These are phyloP conservation scores for Pythium guiyangense DNA, from an alignment of 352 stramenopile species.

Conservation along the genomic window DNA sequence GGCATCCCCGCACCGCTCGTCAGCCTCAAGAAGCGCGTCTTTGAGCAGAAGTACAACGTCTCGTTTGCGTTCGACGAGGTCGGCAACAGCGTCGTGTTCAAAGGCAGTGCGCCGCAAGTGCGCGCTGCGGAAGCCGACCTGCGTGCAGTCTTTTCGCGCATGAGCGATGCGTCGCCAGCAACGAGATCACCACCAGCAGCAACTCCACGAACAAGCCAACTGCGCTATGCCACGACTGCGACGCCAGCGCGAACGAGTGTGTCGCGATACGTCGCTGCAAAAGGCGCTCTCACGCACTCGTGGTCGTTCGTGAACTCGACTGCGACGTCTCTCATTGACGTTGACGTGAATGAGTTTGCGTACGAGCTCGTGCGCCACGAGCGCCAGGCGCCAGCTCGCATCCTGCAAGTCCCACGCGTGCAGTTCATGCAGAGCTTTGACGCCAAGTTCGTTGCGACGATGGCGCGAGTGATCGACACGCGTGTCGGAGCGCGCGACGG, in stretches of 20 bases:
- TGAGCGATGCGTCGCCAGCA: no score
- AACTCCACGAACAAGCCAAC: no score
- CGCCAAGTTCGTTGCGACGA: neutral
- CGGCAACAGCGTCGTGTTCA: neutral
- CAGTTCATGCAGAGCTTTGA: conserved; percentile 5
- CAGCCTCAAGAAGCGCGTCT: conserved; percentile 3
- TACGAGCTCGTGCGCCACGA: neutral
- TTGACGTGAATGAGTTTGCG: neutral
- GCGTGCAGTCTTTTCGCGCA: neutral
- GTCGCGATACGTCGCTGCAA: neutral
- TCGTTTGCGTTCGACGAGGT: neutral
- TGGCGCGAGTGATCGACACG: neutral
- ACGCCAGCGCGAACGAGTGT: neutral
- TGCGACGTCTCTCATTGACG: neutral
- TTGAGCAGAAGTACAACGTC: conserved; percentile 2
- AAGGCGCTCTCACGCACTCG: neutral
- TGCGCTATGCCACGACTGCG: neutral
- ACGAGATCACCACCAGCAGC: no score
- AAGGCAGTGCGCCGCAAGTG: neutral
- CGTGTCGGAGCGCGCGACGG: no score
- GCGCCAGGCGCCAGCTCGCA: no score
- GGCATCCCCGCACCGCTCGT: neutral
- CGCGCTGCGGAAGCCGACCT: conserved; percentile 1
- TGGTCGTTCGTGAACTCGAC: neutral
- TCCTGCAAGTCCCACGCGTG: neutral